Base-by-base conservation (phyloP, 129 eudicot genomes). In the Lonicera japonica region DNA sequence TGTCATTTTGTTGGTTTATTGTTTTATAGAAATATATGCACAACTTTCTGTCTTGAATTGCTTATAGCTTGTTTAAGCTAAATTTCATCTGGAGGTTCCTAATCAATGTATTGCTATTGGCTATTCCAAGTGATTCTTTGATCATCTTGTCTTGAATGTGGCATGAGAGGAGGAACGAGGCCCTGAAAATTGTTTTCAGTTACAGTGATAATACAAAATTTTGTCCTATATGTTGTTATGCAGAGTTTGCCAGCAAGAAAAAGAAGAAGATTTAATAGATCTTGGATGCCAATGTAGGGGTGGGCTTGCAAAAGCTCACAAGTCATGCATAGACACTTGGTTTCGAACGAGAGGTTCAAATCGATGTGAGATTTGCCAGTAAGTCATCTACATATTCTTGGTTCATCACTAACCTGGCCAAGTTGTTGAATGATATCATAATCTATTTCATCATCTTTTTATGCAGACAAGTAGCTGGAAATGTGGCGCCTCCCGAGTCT, bases 231-330 rank as follows among this genome's bases (percentile, higher is more conserved):
- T 50, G 19, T 50, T 50, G 21, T 39, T 43, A 40, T 57, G 57
- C 63, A 73, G 80, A 38, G 74, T 75, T 5, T 75, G 80, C 36
- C 80, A 75, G 56, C 66, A 75, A 54, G 80, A 75, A 36, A 75
- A 62, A 34, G 80, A 75, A 24, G 80, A 75, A 68, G 70, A 4
- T 54, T 69, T 75, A 66, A 68, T 75, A 15, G 67, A 54, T 54
- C 74, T 75, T 12, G 80, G 80, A 62, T 75, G 80, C 21, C 80
- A 62, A 6, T 75, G 80, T 62, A 20, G 75, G 16, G 80, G 80
- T 23, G 80, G 80, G 23, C 70, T 75, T 56, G 70, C 80, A 12
- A 75, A 61, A 46, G 80, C 75, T 13, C 80, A 75, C 51, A 54
- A 23, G 12, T 68, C 75, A 11, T 75, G 80, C 56, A 75, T 75